Evolutionary conservation across 306 rosid genomes (phyloP), one percentile per base, ranked within the genome.

Genomic region (Begonia fuchsioides): DNA sequence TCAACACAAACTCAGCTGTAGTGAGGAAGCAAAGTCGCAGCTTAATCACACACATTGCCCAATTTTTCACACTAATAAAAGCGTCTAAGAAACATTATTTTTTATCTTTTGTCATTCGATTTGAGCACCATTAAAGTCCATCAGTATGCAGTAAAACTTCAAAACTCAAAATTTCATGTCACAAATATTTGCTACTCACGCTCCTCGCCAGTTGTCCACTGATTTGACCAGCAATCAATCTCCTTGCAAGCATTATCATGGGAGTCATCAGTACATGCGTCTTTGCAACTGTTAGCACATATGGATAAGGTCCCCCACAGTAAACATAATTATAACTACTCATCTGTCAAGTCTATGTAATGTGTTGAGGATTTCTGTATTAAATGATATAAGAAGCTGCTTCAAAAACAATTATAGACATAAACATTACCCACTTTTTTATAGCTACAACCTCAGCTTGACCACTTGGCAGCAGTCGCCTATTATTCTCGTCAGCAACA

Each of bases 131-230:
- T 41, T 41, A 47, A 47, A 32, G 16, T 5, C 39, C 15, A 44
- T 10, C 5, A 48, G 45, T 32, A 26, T 1, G 14, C 20, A 38
- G 13, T 38, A 44, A 44, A 38, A 44, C 14, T 41, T 10, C 3
- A 10, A 41, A n/a, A 41, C n/a, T 41, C 14, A 10, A 41, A 32
- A 32, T 46, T 43, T 40, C 47, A 14, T 38, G 50, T 49, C 47
- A 50, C 44, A 67, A 57, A 56, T n/a, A 44, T 69, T 44, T 46
- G 59, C 60, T 32, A 55, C 96, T 68, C 72, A 83, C 93, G 56
- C 61, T 68, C 80, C 72, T 78, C 75, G 10, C 63, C 49, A 51
- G 50, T 55, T 17, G 68, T 49, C 61, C 61, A 66, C 55, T 55
- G 61, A 44, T 64, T 73, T 39, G 66, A 56, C 57, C 54, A 57